Evolutionary conservation across 78 protist genomes (phyloP), one percentile per base, ranked within the genome.

Genomic region (Isochrysis galbana): DNA sequence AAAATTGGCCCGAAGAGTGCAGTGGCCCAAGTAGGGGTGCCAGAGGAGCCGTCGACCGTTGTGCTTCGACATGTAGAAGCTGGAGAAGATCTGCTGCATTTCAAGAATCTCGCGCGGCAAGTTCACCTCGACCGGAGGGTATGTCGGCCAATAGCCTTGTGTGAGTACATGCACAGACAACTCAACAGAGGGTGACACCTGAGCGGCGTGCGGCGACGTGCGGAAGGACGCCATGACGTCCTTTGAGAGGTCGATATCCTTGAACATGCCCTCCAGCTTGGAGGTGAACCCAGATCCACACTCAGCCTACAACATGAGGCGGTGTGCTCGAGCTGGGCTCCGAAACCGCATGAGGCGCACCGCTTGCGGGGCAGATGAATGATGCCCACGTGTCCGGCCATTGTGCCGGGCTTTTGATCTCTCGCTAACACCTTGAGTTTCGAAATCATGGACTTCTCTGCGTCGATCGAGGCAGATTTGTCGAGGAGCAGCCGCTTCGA

Each of bases 181-280:
- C 51, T 96, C 97, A 1, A 96, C 21, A 17, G 32, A 87, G 39
- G 34, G 23, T 23, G 21, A 2, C 87, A 39, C 55, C 61, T 39
- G 45, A 14, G 44, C 47, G 32, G 80, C 42, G 19, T 46, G 87
- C 51, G 82, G 38, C 36, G 74, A 32, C 41, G 2, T 17, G 36
- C 32, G 45, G 34, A 87, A 54, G 36, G 90, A 34, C 36, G 74
- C 47, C 25, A 44, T 36, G 42, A 96, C 32, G 26, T 96, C 98
- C 0, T 51, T 41, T 2, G 94, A 90, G 32, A 96, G 69, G 34
- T 96, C 98, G 25, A 97, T 78, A 93, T 98, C 99, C 90, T 97
- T 96, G 91, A 98, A 94, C 99, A 98, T 98, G 44, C 98, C 99
- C 92, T 98, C 99, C 0, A 98, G 90, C 74, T 98, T 97, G 55